Conservation (phyloP, 2,329 filamentous ascomycete genomes). For the Keithomyces neogunnii region DNA sequence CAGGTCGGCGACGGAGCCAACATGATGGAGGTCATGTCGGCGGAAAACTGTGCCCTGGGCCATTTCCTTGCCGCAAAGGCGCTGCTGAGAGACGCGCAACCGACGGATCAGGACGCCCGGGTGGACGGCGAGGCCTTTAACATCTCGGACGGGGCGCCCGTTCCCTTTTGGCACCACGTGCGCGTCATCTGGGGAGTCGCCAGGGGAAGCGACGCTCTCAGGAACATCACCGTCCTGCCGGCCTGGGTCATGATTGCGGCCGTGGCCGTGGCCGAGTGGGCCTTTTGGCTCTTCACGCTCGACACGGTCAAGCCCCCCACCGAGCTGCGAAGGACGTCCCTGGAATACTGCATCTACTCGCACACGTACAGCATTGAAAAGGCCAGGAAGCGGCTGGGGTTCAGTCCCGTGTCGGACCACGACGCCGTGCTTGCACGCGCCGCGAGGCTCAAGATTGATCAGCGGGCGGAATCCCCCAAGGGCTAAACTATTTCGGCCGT, state of each 20-base stretch:
- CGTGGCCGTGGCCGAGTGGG: slow-evolving; percentile 12
- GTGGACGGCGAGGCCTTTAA: slow-evolving; percentile 27
- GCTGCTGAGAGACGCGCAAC: slow-evolving; percentile 10
- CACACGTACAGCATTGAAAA: slow-evolving; percentile 13
- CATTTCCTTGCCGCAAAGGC: slow-evolving; percentile 21
- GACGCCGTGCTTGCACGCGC: slow-evolving; percentile 7
- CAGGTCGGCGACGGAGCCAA: slow-evolving; percentile 18
- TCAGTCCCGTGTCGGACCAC: slow-evolving; percentile 9
- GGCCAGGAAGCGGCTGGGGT: slow-evolving; percentile 10
- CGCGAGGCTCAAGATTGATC: background rate
- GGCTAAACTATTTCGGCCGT: background rate
- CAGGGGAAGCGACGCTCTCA: slow-evolving; percentile 5
- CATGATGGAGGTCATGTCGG: slow-evolving; percentile 19
- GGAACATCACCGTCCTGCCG: slow-evolving; percentile 13
- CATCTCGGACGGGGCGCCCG: slow-evolving; percentile 21
- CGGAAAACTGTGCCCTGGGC: slow-evolving; percentile 15
- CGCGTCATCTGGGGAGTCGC: slow-evolving; percentile 15
- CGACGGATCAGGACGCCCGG: slow-evolving; percentile 3
- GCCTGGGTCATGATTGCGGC: slow-evolving; percentile 15
- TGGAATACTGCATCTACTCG: slow-evolving; percentile 14
- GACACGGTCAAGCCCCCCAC: slow-evolving; percentile 15
- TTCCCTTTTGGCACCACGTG: slow-evolving; percentile 23
- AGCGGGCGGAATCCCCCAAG: background rate
- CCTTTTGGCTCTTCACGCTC: slow-evolving; percentile 16
- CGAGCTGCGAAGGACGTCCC: slow-evolving; percentile 12